These are phyloP conservation scores for Lantana camara DNA, from an alignment of 257 asterid species.

Conservation along the genomic window DNA sequence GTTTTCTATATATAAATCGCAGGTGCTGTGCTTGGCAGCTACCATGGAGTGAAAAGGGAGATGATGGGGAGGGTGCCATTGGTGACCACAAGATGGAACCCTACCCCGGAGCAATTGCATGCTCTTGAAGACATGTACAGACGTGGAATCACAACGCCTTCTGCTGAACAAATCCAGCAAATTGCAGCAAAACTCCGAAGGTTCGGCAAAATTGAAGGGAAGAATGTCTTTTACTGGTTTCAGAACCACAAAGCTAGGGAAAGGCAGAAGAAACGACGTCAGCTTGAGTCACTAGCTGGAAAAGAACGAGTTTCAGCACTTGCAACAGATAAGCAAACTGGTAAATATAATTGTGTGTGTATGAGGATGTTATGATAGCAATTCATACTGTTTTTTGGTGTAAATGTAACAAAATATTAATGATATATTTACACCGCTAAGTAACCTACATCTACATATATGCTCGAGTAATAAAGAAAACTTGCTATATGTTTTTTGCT, in stretches of 20 bases:
- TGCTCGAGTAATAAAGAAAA: neutral
- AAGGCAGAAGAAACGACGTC: slow-evolving; percentile 78
- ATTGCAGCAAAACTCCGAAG: slow-evolving; percentile 63
- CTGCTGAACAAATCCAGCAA: slow-evolving; percentile 80
- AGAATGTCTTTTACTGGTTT: slow-evolving; percentile 86
- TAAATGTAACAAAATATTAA: too few relatives aligned
- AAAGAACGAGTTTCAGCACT: slow-evolving; percentile 25
- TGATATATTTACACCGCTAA: too few relatives aligned
- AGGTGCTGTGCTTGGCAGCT: slow-evolving; percentile 31
- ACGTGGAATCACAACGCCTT: slow-evolving; percentile 66
- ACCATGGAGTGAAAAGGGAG: slow-evolving; percentile 29
- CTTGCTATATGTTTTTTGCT: too few relatives aligned
- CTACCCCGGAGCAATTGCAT: slow-evolving; percentile 77
- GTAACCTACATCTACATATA: too few relatives aligned
- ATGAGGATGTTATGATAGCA: too few relatives aligned
- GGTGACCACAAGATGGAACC: slow-evolving; percentile 80
- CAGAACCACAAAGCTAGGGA: slow-evolving; percentile 86
- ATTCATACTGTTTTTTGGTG: too few relatives aligned
- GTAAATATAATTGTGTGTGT: slow-evolving; percentile 24
- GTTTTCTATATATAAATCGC: neutral
- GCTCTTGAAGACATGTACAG: slow-evolving; percentile 76
- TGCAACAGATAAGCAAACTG: slow-evolving; percentile 32
- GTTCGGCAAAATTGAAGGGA: slow-evolving; percentile 79
- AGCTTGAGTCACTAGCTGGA: slow-evolving; percentile 32
- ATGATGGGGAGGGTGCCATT: slow-evolving; percentile 26